Base-by-base conservation (phyloP, 2,329 filamentous ascomycete species). In the Pezicula neosporulosa region DNA sequence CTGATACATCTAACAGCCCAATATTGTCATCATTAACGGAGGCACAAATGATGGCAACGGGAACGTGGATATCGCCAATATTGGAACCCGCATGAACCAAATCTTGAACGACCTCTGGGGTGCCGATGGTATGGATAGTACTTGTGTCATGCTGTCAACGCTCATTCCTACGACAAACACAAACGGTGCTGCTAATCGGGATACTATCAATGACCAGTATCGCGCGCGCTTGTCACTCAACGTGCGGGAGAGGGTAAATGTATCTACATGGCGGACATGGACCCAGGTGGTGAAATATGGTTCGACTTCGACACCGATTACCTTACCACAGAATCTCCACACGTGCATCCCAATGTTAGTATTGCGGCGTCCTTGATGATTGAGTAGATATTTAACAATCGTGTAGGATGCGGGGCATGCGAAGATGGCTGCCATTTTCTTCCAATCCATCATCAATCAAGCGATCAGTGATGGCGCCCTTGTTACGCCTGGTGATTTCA, bases 241-340 rank as follows among this genome's bases (percentile, higher is more conserved):
- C 9, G 12, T 8, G 10, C 12, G 19, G 8, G 38, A 8, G 10
- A 41, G 19, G 38, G 38, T 16, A 41, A 41, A 16, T 8, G 8
- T 10, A 41, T 41, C 38, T 10, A 10, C 16, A 8, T 73, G 21
- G 72, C 64, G 5, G 72, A 75, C 12, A 74, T 75, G 71, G 66
- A 68, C 43, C 33, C 33, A 36, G 9, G 9, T 9, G 54, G 58
- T 2, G 47, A 53, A 10, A 58, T 18, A 37, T 36, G 28, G 30
- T 18, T 27, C 7, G 33, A 10, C 8, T 10, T 10, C 38, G 9
- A 10, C 8, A 18, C 28, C 24, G 33, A 37, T 21, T 19, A 21
- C 18, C n/a, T n/a, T n/a, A n/a, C n/a, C n/a, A n/a, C n/a, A n/a
- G n/a, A n/a, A n/a, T n/a, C n/a, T n/a, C n/a, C n/a, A n/a, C n/a